Evolutionary conservation across 1,284 basidiomycete genomes (phyloP).

Genomic region (Ustilago sp.): DNA sequence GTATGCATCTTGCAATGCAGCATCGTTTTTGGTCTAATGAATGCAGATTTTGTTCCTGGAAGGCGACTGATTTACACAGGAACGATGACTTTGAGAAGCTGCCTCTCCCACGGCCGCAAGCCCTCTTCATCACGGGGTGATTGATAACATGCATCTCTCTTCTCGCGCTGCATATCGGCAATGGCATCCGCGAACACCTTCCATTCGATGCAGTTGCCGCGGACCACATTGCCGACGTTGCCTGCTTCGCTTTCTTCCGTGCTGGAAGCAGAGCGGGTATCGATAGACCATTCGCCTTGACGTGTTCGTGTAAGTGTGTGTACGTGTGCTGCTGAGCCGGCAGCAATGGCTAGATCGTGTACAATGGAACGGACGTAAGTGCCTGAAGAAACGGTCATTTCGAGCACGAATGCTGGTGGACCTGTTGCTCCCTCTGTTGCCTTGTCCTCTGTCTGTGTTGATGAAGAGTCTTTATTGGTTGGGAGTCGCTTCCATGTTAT

Average conservation of each 20-base stretch:
- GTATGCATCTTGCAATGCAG: conserved; percentile 3
- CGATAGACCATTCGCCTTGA: conserved; percentile 64
- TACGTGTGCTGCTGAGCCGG: conserved; percentile 65
- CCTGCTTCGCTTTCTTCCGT: not conserved
- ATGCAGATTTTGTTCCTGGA: not conserved
- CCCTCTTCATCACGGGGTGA: conserved; percentile 43
- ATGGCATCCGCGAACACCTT: conserved; percentile 61
- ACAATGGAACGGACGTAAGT: conserved; percentile 69
- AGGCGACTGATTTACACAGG: conserved; percentile 19
- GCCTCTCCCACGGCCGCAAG: conserved; percentile 57
- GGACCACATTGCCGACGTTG: conserved; percentile 15
- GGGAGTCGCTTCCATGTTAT: conserved; percentile 15
- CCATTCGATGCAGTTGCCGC: conserved; percentile 65
- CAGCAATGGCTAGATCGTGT: conserved; percentile 63
- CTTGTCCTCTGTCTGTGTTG: conserved; percentile 12
- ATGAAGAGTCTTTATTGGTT: conserved; percentile 12
- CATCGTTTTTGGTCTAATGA: not conserved
- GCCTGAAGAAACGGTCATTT: conserved; percentile 68
- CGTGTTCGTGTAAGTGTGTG: conserved; percentile 62
- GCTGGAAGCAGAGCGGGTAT: conserved; percentile 6
- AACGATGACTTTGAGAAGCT: conserved; percentile 46
- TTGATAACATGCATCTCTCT: conserved; percentile 24
- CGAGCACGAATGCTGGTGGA: conserved; percentile 59
- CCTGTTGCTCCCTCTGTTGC: conserved; percentile 12
- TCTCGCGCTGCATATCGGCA: conserved; percentile 51